Base-by-base conservation (phyloP, 352 stramenopile species). In the Aphanomyces euteiches region DNA sequence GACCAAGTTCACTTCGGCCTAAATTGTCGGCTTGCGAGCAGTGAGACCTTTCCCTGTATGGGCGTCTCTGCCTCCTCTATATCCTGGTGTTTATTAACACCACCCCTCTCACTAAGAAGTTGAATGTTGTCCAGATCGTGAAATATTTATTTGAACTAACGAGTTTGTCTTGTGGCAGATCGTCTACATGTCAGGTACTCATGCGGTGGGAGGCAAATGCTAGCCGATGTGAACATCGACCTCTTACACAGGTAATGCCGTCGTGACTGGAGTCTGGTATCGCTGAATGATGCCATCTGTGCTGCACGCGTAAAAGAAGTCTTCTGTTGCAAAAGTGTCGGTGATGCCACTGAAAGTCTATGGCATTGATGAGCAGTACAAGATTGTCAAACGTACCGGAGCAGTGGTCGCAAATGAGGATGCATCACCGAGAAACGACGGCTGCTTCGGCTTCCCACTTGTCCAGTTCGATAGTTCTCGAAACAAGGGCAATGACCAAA, bases 1-100 rank as follows among this genome's bases (percentile, higher is more conserved):
- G 76, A 96, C 88, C 66, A 96, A 96, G 85, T 96, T 93, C 79
- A 96, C 88, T 38, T 90, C 89, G 67, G 83, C 84, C 82, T 93
- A 93, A 90, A 64, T 59, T 36, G 50, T 37, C 39, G 48, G 7
- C 34, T 67, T 37, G 17, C 40, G 41, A 37, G 50, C 39, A 63
- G 1, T 56, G 28, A 28, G 28, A 28, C 5, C 40, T 15, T 37
- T 43, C 13, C 38, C 15, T 63, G 34, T 54, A 19, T 15, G 38
- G 15, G 38, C 28, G 38, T n/a, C 47, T 40, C 67, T 28, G 39
- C 67, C 47, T 57, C 53, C 28, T 72, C 38, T 63, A 61, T 53
- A 63, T 60, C 67, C 72, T 90, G 85, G 85, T 92, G 85, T 90
- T 92, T 92, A 74, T 92, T 73, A 90, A 90, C 84, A 92, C 84